A percentile compares a stretch with the other conserved stretches of the same genome.
Conservation (phyloP, 1,284 basidiomycete species). For the Rhodotorula sp. region DNA sequence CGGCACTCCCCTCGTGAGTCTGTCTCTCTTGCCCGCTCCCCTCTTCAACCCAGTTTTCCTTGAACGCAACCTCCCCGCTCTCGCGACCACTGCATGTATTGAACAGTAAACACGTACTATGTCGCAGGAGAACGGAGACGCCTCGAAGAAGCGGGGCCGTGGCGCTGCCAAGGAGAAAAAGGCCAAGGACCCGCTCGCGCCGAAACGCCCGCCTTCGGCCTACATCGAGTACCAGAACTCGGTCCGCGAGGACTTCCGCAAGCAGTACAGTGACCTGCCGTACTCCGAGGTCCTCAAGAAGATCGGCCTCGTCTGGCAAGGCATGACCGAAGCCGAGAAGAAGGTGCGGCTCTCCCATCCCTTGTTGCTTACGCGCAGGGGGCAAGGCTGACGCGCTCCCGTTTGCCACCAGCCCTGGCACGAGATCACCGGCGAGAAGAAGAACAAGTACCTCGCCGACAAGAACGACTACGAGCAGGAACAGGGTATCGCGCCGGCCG, state of each 20-base stretch:
- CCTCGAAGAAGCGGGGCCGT: conserved; percentile 44
- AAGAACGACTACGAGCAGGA: conserved; percentile 34
- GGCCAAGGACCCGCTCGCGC: conserved; percentile 83
- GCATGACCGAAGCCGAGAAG: conserved; percentile 66
- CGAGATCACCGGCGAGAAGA: conserved; percentile 31
- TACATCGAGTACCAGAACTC: conserved; percentile 97
- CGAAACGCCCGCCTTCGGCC: conserved; percentile 88
- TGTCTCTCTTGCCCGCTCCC: neutral
- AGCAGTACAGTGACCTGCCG: conserved; percentile 62
- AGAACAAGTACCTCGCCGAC: conserved; percentile 17
- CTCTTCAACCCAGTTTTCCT: neutral
- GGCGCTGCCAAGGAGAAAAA: conserved; percentile 58
- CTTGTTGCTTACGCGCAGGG: neutral
- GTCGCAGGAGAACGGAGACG: conserved; percentile 13
- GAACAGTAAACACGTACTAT: neutral
- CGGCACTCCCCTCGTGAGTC: neutral
- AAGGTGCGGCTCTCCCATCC: conserved; percentile 56
- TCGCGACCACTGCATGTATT: neutral
- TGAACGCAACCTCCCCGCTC: neutral
- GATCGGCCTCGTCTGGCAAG: conserved; percentile 72
- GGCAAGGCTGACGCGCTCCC: neutral
- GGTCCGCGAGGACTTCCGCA: conserved; percentile 69
- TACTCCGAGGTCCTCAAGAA: conserved; percentile 70
- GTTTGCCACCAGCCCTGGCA: conserved; percentile 24
- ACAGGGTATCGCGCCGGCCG: neutral